Base-by-base conservation (phyloP, 1,139 yeast species). In the Kodamaea fungicola region DNA sequence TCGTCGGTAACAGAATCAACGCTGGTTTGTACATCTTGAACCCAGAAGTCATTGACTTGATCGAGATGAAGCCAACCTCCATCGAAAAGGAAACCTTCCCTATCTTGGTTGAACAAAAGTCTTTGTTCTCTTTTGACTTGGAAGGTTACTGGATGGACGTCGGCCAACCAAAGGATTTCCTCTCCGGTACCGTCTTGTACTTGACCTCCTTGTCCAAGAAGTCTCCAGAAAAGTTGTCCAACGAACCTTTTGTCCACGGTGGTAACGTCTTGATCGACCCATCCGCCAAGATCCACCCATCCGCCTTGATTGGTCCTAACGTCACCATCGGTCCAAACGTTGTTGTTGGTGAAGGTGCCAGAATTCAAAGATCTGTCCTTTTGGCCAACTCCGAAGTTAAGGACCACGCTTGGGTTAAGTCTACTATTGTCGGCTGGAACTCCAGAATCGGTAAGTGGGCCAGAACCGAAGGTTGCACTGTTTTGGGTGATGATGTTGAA, bases 111-210 rank as follows among this genome's bases (percentile, higher is more conserved):
- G 94, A 85, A 67, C 74, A 83, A 62, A 90, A 85, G 61, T 79
- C 86, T 47, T 77, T 94, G 57, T 95, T 83, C 78, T 89, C 97
- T 42, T 94, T 87, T 61, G 99, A 94, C 67, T 81, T 94, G 61
- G 97, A 92, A 74, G 98, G 98, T 50, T 94, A 82, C 86, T 94
- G 99, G 99, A 94, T 94, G 98, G 99, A 94, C 67, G 97, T 94
- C 55, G 99, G 99, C 67, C 99, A 94, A 76, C 99, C 99, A 77
- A 92, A 92, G 80, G 99, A 94, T 71, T 94, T 89, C 82, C 75
- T 94, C 55, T 83, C 96, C 44, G 99, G 99, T 66, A 88, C 97
- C 59, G 83, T 89, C 54, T 77, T 92, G 51, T 94, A 90, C 78
- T 78, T 94, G 66, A 78, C 86, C 61, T 83, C 97, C 42, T 73